Conservation (phyloP, 2,329 filamentous ascomycete species). For the Ophiostoma populinum region DNA sequence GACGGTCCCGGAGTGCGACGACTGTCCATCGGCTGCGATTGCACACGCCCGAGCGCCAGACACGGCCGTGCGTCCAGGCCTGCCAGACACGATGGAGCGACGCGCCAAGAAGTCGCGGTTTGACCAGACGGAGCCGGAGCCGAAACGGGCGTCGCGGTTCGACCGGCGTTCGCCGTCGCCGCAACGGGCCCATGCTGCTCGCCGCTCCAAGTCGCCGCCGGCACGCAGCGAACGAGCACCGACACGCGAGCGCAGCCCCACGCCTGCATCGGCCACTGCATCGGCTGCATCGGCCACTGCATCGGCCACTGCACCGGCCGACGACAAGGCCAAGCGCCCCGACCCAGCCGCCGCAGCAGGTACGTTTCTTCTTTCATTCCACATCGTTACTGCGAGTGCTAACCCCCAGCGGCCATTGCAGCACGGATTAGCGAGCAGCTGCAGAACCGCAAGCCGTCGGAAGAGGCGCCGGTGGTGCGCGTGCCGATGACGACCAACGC, state of each 20-base stretch:
- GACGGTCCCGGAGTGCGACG: no score
- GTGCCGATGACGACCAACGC: conserved; percentile 27
- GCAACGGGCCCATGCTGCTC: no score
- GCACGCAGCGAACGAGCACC: no score
- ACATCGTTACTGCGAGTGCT: not conserved
- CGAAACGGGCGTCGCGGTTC: conserved; percentile 62
- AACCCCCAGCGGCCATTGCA: conserved; percentile 56
- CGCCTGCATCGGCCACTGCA: no score
- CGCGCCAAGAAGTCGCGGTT: conserved; percentile 82
- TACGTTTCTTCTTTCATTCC: conserved; percentile 22
- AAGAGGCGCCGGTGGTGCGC: conserved; percentile 65
- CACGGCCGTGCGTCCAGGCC: no score
- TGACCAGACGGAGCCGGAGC: conserved; percentile 75
- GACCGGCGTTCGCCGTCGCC: conserved; percentile 85
- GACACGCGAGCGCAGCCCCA: conserved; percentile 25
- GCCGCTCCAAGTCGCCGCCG: no score
- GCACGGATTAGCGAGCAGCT: conserved; percentile 73
- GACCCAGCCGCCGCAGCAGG: conserved; percentile 67
- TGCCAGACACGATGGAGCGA: conserved; percentile 49
- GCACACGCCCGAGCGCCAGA: no score
- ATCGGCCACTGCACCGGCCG: conserved; percentile 12
- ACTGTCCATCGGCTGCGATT: no score
- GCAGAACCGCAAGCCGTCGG: conserved; percentile 73
- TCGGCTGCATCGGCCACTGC: no score
- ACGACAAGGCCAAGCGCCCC: conserved; percentile 27